Evolutionary conservation across 768 basidiomycete genomes (phyloP).

Genomic region (Trametes villosa): DNA sequence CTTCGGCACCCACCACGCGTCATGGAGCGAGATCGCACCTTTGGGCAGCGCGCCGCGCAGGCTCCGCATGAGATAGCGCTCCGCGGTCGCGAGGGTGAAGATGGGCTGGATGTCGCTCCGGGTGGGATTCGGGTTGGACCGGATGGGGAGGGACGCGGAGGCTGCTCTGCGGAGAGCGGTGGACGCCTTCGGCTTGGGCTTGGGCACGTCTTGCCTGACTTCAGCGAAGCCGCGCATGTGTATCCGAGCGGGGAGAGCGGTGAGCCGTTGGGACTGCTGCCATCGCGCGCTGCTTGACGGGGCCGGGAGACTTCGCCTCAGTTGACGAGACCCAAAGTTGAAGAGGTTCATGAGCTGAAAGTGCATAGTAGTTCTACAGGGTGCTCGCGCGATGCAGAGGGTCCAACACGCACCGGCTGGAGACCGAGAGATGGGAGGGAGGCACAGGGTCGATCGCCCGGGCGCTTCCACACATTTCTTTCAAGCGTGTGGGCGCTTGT

Average conservation of each 20-base stretch:
- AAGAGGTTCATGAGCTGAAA: too few relatives aligned
- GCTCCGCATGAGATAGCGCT: conserved; percentile 73
- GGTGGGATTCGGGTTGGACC: conserved; percentile 85
- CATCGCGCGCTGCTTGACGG: too few relatives aligned
- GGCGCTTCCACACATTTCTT: too few relatives aligned
- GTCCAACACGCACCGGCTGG: too few relatives aligned
- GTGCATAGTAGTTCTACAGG: too few relatives aligned
- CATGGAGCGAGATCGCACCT: conserved; percentile 65
- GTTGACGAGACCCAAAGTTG: too few relatives aligned
- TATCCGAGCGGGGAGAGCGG: not conserved
- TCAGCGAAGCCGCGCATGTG: conserved; percentile 1
- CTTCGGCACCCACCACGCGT: conserved; percentile 78
- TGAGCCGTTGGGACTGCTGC: not conserved
- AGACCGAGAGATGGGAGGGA: too few relatives aligned
- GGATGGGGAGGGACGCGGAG: conserved; percentile 83
- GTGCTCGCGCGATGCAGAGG: too few relatives aligned
- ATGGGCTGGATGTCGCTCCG: conserved; percentile 79
- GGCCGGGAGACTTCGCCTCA: too few relatives aligned
- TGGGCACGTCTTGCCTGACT: conserved; percentile 1
- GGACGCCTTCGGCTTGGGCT: conserved; percentile 76
- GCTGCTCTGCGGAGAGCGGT: conserved; percentile 84
- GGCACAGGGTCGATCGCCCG: too few relatives aligned
- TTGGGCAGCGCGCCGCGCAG: conserved; percentile 59
- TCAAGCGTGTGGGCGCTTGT: too few relatives aligned
- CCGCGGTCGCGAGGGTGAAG: conserved; percentile 85